A percentile compares a stretch with the other conserved stretches of the same genome.
These are phyloP conservation scores for Acanthochlamys bracteata DNA, from an alignment of 106 monocot species.

Conservation along the genomic window DNA sequence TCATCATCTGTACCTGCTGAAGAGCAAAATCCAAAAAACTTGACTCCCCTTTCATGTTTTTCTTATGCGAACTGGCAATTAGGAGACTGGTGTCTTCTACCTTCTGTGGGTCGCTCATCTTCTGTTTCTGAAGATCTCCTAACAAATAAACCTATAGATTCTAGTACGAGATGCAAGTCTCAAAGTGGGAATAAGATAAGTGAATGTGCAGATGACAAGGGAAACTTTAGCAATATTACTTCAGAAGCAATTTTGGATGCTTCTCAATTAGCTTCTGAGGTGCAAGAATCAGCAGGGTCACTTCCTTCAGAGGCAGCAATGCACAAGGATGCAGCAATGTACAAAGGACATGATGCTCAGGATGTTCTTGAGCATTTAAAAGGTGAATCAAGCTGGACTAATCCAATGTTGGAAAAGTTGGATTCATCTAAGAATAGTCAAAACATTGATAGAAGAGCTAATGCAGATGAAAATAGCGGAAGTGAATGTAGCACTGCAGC, in stretches of 20 bases:
- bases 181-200: neutral
- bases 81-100: slow-evolving; percentile 81
- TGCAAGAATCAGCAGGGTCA: slow-evolving; percentile 3
- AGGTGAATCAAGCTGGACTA: slow-evolving; percentile 1
- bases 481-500: slow-evolving; percentile 10
- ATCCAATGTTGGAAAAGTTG: neutral
- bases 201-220: neutral
- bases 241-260: slow-evolving; percentile 1
- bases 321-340: slow-evolving; percentile 2
- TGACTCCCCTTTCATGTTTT: slow-evolving; percentile 83
- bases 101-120: slow-evolving; percentile 13
- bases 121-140: slow-evolving; percentile 9
- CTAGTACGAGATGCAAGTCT: slow-evolving; percentile 7
- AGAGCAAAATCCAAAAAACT: slow-evolving; percentile 79
- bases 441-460: slow-evolving; percentile 1
- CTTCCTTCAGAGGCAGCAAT: neutral
- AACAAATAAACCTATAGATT: slow-evolving; percentile 11
- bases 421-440: neutral
- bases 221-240: neutral
- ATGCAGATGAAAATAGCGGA: slow-evolving; percentile 1
- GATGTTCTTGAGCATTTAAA: slow-evolving; percentile 7
- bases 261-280: slow-evolving; percentile 7
- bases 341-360: neutral
- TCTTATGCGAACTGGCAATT: slow-evolving; percentile 86
- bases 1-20: slow-evolving; percentile 50